phyloP scores from a whole-genome alignment of 805 yeast species.

The Yamadazyma akitaensis region DNA sequence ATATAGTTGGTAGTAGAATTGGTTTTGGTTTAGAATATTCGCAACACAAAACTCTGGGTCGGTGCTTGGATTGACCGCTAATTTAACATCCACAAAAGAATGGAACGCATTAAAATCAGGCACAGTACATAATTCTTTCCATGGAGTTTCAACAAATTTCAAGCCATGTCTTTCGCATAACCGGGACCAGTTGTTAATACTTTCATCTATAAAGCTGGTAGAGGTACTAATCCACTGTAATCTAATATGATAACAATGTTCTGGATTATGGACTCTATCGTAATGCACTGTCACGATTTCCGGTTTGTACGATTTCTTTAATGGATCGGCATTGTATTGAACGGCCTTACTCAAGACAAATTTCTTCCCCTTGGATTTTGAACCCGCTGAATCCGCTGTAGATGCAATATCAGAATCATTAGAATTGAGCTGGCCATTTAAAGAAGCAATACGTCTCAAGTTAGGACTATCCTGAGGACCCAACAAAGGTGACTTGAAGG shows the following conservation, averaged over 20 bases:
- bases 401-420: slow-evolving; percentile 23
- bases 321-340: slow-evolving; percentile 72
- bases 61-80: slow-evolving; percentile 70
- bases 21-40: slow-evolving; percentile 46
- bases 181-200: slow-evolving; percentile 60
- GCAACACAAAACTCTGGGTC: slow-evolving; percentile 48
- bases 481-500: slow-evolving; percentile 24
- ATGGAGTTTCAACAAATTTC: slow-evolving; percentile 78
- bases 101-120: slow-evolving; percentile 84
- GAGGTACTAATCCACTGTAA: slow-evolving; percentile 93
- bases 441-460: slow-evolving; percentile 19
- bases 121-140: slow-evolving; percentile 77
- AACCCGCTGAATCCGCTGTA: slow-evolving; percentile 23
- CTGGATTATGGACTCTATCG: slow-evolving; percentile 90
- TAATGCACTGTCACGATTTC: slow-evolving; percentile 82
- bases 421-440: slow-evolving; percentile 12
- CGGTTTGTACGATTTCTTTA: slow-evolving; percentile 64
- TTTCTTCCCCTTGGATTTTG: slow-evolving; percentile 21
- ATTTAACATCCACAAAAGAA: slow-evolving; percentile 66
- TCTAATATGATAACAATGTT: slow-evolving; percentile 87
- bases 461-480: slow-evolving; percentile 18
- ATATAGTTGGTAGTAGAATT: slow-evolving; percentile 73
- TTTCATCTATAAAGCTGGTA: slow-evolving; percentile 50
- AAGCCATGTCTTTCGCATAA: slow-evolving; percentile 84
- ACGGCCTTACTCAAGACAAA: slow-evolving; percentile 67